These are phyloP conservation scores for Raphanus raphanistrum DNA, from an alignment of 345 rosid species.

Conservation along the genomic window DNA sequence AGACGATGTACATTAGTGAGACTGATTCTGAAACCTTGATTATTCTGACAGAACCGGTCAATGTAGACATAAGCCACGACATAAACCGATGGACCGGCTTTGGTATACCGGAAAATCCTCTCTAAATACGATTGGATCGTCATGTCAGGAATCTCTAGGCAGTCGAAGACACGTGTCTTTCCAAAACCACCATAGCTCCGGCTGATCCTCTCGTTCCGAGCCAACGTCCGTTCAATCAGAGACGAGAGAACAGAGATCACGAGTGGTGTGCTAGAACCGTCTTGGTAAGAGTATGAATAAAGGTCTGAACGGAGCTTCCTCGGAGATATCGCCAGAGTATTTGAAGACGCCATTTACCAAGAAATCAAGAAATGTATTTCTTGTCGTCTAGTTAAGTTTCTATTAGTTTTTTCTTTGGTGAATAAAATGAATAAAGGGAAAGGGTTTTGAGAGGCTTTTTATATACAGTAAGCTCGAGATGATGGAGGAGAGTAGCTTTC, in stretches of 20 bases:
- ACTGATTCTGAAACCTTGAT: slow-evolving; percentile 65
- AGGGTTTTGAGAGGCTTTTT: slow-evolving; percentile 21
- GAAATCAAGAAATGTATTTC: neutral
- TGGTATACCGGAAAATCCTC: slow-evolving; percentile 81
- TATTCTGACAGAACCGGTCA: slow-evolving; percentile 78
- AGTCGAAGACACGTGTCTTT: slow-evolving; percentile 60
- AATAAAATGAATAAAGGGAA: slow-evolving; percentile 5
- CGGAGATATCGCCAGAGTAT: slow-evolving; percentile 63
- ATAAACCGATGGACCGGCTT: slow-evolving; percentile 80
- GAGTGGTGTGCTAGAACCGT: slow-evolving; percentile 62
- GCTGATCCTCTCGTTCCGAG: slow-evolving; percentile 66
- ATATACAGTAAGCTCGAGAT: slow-evolving; percentile 19
- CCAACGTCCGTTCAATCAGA: slow-evolving; percentile 71
- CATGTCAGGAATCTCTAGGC: slow-evolving; percentile 79
- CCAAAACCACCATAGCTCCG: slow-evolving; percentile 43
- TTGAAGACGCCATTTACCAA: slow-evolving; percentile 39
- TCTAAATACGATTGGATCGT: slow-evolving; percentile 75
- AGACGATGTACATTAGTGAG: slow-evolving; percentile 75
- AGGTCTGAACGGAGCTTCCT: slow-evolving; percentile 85
- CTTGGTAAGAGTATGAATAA: slow-evolving; percentile 62
- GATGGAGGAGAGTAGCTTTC: slow-evolving; percentile 28
- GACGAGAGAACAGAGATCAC: slow-evolving; percentile 88
- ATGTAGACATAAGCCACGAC: slow-evolving; percentile 88
- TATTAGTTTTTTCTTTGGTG: neutral
- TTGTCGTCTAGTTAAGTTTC: neutral